phyloP scores from a whole-genome alignment of 257 asterid species.

The Voacanga thouarsii region DNA sequence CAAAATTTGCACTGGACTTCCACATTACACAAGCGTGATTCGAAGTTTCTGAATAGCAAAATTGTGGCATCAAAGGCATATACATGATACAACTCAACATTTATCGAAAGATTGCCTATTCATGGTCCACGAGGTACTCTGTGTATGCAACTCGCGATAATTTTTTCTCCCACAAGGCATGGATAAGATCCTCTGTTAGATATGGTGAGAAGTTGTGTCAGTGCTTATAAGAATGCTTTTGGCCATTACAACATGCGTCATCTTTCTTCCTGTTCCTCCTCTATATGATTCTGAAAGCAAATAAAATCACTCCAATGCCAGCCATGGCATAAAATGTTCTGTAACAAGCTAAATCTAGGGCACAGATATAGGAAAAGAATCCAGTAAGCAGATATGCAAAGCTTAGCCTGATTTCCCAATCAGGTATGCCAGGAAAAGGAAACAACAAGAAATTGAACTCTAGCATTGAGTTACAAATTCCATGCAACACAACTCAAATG shows the following conservation, averaged over 20 bases:
- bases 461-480: slow-evolving; percentile 67
- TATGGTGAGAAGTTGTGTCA: too few species aligned
- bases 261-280: slow-evolving; percentile 57
- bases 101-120: too few species aligned
- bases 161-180: too few species aligned
- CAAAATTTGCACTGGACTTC: too few species aligned
- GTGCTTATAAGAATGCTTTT: slow-evolving; percentile 83
- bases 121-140: too few species aligned
- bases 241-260: slow-evolving; percentile 45
- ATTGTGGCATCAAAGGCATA: too few species aligned
- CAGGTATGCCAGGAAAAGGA: slow-evolving; percentile 55
- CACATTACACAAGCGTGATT: too few species aligned
- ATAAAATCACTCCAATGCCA: slow-evolving; percentile 59
- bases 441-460: slow-evolving; percentile 70
- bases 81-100: too few species aligned
- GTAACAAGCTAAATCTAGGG: slow-evolving; percentile 75
- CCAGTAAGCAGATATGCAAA: slow-evolving; percentile 74
- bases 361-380: slow-evolving; percentile 56
- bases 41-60: too few species aligned
- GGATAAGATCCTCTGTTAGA: too few species aligned
- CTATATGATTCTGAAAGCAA: slow-evolving; percentile 64
- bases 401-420: slow-evolving; percentile 73
- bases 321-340: slow-evolving; percentile 71
- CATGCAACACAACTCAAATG: slow-evolving; percentile 75
- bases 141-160: too few species aligned